Percentiles rank a stretch among this genome's conserved stretches.
These are phyloP conservation scores for Trametes hirsuta DNA, from an alignment of 1,284 basidiomycete species.

Conservation along the genomic window DNA sequence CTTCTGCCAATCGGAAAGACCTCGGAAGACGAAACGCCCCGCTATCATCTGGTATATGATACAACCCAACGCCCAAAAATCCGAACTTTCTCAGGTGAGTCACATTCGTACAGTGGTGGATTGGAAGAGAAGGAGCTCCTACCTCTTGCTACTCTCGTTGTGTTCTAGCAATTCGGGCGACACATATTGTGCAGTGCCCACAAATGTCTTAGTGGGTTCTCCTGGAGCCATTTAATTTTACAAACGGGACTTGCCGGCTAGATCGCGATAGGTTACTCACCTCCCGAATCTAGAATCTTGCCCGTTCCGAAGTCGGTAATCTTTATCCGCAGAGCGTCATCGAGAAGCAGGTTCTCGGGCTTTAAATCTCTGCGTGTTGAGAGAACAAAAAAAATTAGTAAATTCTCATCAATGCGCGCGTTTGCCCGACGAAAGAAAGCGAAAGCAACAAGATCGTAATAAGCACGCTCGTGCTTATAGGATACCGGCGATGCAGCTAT, in stretches of 20 bases:
- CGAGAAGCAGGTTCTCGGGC: constrained; percentile 92
- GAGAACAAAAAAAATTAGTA: constrained; percentile 2
- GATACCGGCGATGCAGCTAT: no score
- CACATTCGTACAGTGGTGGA: background rate
- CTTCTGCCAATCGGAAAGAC: constrained; percentile 82
- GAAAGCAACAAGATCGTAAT: no score
- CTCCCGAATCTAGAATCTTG: constrained; percentile 73
- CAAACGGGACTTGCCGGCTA: constrained; percentile 21
- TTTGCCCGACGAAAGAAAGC: no score
- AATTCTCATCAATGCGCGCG: no score
- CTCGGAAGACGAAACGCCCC: constrained; percentile 89
- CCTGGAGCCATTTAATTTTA: constrained; percentile 35
- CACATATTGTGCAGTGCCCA: constrained; percentile 96
- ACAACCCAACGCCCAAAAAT: constrained; percentile 98
- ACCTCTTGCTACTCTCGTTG: constrained; percentile 76
- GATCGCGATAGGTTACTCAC: constrained; percentile 37
- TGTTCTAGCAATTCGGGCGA: constrained; percentile 88
- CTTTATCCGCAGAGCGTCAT: constrained; percentile 85
- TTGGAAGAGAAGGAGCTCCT: constrained; percentile 9
- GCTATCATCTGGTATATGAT: constrained; percentile 97
- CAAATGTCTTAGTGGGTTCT: constrained; percentile 80
- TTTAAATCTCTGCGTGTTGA: constrained; percentile 70
- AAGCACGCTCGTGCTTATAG: no score
- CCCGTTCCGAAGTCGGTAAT: constrained; percentile 98
- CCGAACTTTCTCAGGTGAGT: constrained; percentile 61